Evolutionary conservation across 2,329 filamentous ascomycete genomes (phyloP), one percentile per base, ranked within the genome.

Genomic region (Mariannaea sp.): DNA sequence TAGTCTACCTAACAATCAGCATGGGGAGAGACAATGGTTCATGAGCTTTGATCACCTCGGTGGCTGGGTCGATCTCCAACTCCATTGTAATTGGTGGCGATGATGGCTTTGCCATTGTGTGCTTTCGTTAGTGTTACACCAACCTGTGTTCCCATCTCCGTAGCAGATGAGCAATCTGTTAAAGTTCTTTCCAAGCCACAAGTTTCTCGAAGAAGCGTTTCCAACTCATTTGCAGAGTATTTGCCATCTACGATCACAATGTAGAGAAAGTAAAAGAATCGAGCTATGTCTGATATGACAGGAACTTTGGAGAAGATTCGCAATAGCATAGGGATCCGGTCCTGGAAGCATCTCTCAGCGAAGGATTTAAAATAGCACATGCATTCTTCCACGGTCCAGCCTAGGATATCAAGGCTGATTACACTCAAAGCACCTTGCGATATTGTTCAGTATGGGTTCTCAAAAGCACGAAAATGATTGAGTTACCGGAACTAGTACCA

Each of bases 401-500:
- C 55, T 22, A 58, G 36, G 16, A 59, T 32, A 38, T 47, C 56
- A 19, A 58, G 47, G 33, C 53, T 49, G 19, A 47, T 50, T 7
- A 55, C 52, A 19, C 42, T 59, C 20, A 56, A 50, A 13, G 49
- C 58, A 39, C 56, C 58, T 60, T 42, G 13, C 5, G 30, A 33
- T n/a, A 44, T 26, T 36, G 19, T 33, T 48, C 32, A 41, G 19
- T 26, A 22, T 38, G 13, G 16, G 40, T 30, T 20, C 22, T 26
- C 17, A 8, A 29, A 40, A 16, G 14, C 35, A 32, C 13, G 14
- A 13, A 14, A 26, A 22, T 24, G n/a, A 30, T 32, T 36, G 26
- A 43, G 5, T 51, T 56, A 60, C 58, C 58, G 14, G 56, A 60
- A 39, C 58, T 60, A 26, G 56, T 60, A 22, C 56, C 56, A 24